Percentiles rank a stretch among this genome's conserved stretches.
Conservation (phyloP, 768 basidiomycete species). For the Gymnopilus junonius region DNA sequence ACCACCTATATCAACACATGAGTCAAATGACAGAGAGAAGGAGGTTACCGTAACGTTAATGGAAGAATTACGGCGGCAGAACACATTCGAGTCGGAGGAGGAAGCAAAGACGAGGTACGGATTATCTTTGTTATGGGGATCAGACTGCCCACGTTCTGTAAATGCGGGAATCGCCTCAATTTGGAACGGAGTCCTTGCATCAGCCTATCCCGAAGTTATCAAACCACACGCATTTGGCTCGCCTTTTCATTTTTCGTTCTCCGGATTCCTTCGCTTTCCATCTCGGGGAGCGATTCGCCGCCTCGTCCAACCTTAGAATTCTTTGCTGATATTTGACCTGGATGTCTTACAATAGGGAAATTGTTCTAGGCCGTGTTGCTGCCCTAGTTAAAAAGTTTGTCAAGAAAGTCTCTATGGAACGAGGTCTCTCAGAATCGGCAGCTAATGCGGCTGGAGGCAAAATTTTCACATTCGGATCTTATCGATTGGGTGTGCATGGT, state of each 20-base stretch:
- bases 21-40: constrained; percentile 79
- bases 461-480: constrained; percentile 99
- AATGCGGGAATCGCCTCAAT: background rate
- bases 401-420: constrained; percentile 72
- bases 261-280: background rate
- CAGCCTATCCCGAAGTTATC: background rate
- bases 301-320: background rate
- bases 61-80: constrained; percentile 86
- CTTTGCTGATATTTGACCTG: constrained; percentile 12
- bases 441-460: constrained; percentile 94
- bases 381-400: constrained; percentile 94
- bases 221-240: background rate
- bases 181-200: background rate
- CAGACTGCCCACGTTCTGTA: constrained; percentile 6
- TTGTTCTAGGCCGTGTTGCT: constrained; percentile 88
- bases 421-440: constrained; percentile 86
- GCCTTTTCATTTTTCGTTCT: background rate
- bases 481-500: constrained; percentile 96
- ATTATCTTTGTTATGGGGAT: constrained; percentile 6
- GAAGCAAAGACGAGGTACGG: constrained; percentile 88
- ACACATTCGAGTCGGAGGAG: constrained; percentile 88
- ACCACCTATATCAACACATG: constrained; percentile 78
- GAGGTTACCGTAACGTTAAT: constrained; percentile 85
- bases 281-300: constrained; percentile 2
- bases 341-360: constrained; percentile 65